These are phyloP conservation scores for Arabidopsis hybrid DNA, from an alignment of 441 rosid species.

Conservation along the genomic window DNA sequence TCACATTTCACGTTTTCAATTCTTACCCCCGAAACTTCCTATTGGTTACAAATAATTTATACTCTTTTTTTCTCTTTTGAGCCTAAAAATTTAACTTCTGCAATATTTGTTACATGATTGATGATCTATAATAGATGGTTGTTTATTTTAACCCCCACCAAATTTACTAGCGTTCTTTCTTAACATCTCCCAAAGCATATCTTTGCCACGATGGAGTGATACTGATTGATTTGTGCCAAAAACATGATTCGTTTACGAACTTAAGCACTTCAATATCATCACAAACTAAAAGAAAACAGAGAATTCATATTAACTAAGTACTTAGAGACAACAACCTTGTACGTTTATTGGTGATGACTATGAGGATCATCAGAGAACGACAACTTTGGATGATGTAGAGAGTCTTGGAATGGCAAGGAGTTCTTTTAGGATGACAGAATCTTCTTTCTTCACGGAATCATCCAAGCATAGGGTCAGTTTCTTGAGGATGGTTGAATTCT, in stretches of 20 bases:
- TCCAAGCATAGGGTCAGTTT: background rate
- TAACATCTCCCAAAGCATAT: no score
- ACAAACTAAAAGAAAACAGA: background rate
- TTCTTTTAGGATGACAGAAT: background rate
- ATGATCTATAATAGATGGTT: no score
- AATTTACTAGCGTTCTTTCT: no score
- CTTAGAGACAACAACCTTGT: background rate
- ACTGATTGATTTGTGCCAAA: background rate
- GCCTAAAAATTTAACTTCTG: background rate
- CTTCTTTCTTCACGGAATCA: background rate
- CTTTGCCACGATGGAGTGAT: background rate
- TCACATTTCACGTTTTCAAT: background rate
- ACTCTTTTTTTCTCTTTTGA: background rate
- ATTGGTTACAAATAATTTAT: no score
- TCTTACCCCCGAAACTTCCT: background rate
- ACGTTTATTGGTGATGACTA: background rate
- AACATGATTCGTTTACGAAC: background rate
- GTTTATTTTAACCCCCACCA: no score
- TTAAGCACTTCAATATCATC: background rate
- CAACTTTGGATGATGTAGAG: background rate
- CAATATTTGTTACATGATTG: no score
- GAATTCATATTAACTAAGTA: background rate
- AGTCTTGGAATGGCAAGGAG: background rate
- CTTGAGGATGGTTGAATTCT: conserved; percentile 8
- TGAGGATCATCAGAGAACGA: background rate